Percentiles rank a stretch among this genome's conserved stretches.
Evolutionary conservation across 2,329 filamentous ascomycete genomes (phyloP).

Genomic region (Talaromyces sp.): DNA sequence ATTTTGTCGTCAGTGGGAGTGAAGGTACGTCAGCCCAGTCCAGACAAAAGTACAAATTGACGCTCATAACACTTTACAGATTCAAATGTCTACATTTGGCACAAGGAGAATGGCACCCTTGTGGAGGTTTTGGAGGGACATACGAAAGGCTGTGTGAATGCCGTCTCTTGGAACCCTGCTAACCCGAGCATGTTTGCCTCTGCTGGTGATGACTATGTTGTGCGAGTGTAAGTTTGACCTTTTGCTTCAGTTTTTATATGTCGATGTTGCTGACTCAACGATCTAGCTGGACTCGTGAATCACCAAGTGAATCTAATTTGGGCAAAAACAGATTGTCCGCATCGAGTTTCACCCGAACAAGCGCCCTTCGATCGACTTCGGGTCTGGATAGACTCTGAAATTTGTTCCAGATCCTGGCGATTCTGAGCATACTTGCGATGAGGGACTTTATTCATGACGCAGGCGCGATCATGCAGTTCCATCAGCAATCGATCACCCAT

Average conservation of each 20-base stretch:
- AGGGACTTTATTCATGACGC: neutral
- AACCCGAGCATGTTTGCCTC: constrained; percentile 83
- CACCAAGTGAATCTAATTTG: constrained; percentile 17
- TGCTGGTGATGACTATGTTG: constrained; percentile 77
- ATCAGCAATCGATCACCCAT: constrained; percentile 4
- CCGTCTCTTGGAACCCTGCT: constrained; percentile 80
- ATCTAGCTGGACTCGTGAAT: constrained; percentile 31
- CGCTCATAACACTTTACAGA: constrained; percentile 38
- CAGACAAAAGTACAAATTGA: constrained; percentile 5
- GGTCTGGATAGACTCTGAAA: constrained; percentile 14
- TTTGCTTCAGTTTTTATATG: neutral
- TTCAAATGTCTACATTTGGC: constrained; percentile 77
- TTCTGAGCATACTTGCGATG: neutral
- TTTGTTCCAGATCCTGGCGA: neutral
- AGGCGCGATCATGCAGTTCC: neutral
- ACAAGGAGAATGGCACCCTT: constrained; percentile 70
- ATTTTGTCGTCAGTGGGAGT: constrained; percentile 85
- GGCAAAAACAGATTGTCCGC: constrained; percentile 23
- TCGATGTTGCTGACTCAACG: neutral
- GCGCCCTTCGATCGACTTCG: constrained; percentile 35
- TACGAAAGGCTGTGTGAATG: constrained; percentile 69
- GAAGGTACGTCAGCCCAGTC: constrained; percentile 56
- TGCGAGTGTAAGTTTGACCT: constrained; percentile 67
- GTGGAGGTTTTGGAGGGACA: constrained; percentile 76
- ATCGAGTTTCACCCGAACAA: constrained; percentile 33